A percentile compares a stretch with the other conserved stretches of the same genome.
Conservation (phyloP, 2,329 filamentous ascomycete species). For the Coniella lustricola region DNA sequence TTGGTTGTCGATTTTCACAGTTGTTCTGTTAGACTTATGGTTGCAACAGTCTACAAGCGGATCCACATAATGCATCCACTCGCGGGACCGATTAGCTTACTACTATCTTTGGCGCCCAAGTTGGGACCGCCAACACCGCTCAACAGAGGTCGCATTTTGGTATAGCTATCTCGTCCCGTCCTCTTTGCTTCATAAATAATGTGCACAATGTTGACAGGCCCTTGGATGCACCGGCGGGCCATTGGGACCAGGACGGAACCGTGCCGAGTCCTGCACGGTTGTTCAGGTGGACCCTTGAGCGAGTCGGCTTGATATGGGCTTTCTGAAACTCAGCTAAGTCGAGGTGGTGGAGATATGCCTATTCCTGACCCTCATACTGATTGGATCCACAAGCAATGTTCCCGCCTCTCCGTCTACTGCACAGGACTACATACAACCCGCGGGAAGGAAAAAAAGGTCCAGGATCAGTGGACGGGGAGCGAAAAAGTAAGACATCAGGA, state of each 20-base stretch:
- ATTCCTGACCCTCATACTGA: background rate
- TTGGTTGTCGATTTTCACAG: background rate
- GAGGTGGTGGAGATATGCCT: background rate
- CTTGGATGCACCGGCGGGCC: too few relatives aligned
- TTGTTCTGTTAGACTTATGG: background rate
- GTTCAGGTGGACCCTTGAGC: background rate
- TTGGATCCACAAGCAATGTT: background rate
- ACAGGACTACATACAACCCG: background rate
- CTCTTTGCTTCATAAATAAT: too few relatives aligned
- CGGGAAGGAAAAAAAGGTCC: background rate
- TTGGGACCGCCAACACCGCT: background rate
- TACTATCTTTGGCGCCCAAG: background rate
- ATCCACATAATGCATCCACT: background rate
- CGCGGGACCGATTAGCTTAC: background rate
- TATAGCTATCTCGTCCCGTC: background rate
- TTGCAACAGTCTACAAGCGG: background rate
- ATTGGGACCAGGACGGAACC: background rate
- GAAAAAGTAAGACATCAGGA: background rate
- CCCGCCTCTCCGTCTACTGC: background rate
- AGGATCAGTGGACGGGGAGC: background rate
- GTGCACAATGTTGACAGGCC: too few relatives aligned
- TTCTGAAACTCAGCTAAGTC: constrained; percentile 1
- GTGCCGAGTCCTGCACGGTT: background rate
- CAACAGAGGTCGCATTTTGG: background rate
- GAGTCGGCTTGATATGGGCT: background rate